Evolutionary conservation across 2,329 filamentous ascomycete genomes (phyloP), one percentile per base, ranked within the genome.

Genomic region (Juglanconis sp.): DNA sequence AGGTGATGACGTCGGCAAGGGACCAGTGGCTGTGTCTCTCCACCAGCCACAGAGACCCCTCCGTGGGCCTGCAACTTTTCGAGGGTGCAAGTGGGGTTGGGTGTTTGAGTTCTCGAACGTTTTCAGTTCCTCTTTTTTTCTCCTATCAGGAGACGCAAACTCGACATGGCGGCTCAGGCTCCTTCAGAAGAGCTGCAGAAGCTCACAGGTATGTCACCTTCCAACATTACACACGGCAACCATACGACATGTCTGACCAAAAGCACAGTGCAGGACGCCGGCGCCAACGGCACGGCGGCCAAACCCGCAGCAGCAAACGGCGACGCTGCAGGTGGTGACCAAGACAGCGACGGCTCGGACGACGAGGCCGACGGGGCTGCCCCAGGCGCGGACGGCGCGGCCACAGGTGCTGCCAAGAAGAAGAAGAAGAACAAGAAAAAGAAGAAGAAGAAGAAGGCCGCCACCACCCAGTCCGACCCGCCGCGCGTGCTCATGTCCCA

Each of bases 351-450:
- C 60, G 79, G 82, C 57, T 81, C 79, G n/a, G 81, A 80, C 32
- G 81, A 83, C 53, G 81, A 83, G 9, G 79, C 77, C 3, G 81
- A 81, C 24, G 78, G 75, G 17, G 69, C 70, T 8, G 69, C 71
- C 13, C 72, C 72, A 6, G 77, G 75, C 5, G 71, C 71, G 8
- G 73, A 67, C 44, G 74, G 68, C 31, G 73, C 73, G 5, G 76
- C 76, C 64, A 73, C 76, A 34, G 75, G 70, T 55, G 72, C 70
- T 47, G 72, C 72, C 52, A 89, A 89, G 73, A 92, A 92, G 78
- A 92, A 92, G 79, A 94, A 93, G 81, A 92, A 91, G 82, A 91
- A 87, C 81, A 88, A 86, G 77, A 84, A 87, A 72, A 87, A 86
- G 73, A 89, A 86, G 79, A 89, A 89, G 82, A 89, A 87, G 73